phyloP scores from a whole-genome alignment of 2,329 filamentous ascomycete species.

The Diaporthe nobilis region DNA sequence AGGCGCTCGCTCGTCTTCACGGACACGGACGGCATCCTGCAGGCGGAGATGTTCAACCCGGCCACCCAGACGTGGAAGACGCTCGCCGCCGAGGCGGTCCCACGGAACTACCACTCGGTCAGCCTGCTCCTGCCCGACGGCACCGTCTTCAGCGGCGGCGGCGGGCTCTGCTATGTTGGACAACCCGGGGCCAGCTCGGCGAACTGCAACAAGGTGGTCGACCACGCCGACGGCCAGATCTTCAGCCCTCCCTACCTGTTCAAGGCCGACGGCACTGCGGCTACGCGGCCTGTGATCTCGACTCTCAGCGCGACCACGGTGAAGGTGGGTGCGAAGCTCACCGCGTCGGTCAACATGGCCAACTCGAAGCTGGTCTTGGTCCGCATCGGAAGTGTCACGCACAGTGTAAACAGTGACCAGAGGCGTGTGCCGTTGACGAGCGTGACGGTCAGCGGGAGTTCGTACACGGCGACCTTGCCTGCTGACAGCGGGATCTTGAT shows the following conservation, averaged over 20 bases:
- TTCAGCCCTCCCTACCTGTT: constrained; percentile 70
- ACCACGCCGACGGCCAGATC: constrained; percentile 69
- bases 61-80: constrained; percentile 55
- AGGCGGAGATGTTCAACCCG: constrained; percentile 63
- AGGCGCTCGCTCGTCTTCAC: constrained; percentile 58
- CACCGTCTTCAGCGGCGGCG: constrained; percentile 64
- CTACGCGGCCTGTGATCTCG: constrained; percentile 59
- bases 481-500: constrained; percentile 63
- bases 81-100: constrained; percentile 55
- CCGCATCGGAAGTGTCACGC: constrained; percentile 64
- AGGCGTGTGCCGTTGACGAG: constrained; percentile 62
- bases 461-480: constrained; percentile 59
- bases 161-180: constrained; percentile 62
- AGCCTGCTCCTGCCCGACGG: constrained; percentile 65
- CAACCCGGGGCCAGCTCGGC: constrained; percentile 19
- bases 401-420: constrained; percentile 72
- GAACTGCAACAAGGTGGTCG: constrained; percentile 53
- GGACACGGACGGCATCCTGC: constrained; percentile 57
- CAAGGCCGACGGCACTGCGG: constrained; percentile 56
- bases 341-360: constrained; percentile 46
- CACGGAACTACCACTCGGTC: constrained; percentile 65
- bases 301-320: constrained; percentile 48
- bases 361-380: constrained; percentile 58
- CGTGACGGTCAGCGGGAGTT: constrained; percentile 46
- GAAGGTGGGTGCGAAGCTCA: constrained; percentile 50